These are phyloP conservation scores for Umbelopsis sp. DNA, from an alignment of 371 early-diverging fungal genomes.

Conservation along the genomic window DNA sequence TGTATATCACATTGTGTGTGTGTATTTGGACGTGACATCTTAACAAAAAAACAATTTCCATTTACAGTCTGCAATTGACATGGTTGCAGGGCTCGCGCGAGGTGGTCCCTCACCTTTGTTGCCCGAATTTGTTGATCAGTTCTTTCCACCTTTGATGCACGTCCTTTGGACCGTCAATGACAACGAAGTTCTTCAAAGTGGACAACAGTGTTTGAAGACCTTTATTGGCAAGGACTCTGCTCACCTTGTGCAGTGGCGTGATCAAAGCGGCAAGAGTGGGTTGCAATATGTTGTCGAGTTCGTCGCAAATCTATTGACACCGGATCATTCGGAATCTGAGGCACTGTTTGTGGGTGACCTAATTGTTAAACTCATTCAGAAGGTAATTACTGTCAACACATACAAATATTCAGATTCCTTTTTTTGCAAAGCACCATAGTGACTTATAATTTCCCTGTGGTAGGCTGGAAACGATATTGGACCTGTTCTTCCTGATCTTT, in stretches of 20 bases:
- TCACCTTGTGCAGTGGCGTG: conserved; percentile 68
- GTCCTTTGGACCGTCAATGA: conserved; percentile 70
- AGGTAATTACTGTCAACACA: conserved; percentile 41
- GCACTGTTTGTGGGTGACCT: conserved; percentile 90
- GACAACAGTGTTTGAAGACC: conserved; percentile 68
- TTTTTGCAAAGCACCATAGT: neutral
- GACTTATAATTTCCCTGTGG: neutral
- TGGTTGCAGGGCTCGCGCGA: conserved; percentile 64
- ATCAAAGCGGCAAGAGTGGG: conserved; percentile 71
- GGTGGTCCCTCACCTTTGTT: conserved; percentile 78
- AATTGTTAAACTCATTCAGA: conserved; percentile 82
- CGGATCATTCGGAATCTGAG: conserved; percentile 76
- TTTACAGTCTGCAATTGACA: conserved; percentile 72
- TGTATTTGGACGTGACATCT: too few species aligned
- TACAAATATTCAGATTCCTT: neutral
- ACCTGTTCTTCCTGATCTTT: conserved; percentile 77
- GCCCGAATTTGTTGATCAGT: conserved; percentile 67
- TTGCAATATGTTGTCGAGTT: conserved; percentile 80
- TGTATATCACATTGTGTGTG: conserved; percentile 21
- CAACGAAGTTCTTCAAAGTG: conserved; percentile 56
- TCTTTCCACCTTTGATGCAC: conserved; percentile 85
- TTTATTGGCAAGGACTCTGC: conserved; percentile 67
- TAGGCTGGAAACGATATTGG: conserved; percentile 65
- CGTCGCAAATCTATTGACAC: conserved; percentile 76
- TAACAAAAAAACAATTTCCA: neutral